Evolutionary conservation across 2,329 filamentous ascomycete species (phyloP), one percentile per base, ranked within the genome.

Genomic region (Colletotrichum liaoningense): DNA sequence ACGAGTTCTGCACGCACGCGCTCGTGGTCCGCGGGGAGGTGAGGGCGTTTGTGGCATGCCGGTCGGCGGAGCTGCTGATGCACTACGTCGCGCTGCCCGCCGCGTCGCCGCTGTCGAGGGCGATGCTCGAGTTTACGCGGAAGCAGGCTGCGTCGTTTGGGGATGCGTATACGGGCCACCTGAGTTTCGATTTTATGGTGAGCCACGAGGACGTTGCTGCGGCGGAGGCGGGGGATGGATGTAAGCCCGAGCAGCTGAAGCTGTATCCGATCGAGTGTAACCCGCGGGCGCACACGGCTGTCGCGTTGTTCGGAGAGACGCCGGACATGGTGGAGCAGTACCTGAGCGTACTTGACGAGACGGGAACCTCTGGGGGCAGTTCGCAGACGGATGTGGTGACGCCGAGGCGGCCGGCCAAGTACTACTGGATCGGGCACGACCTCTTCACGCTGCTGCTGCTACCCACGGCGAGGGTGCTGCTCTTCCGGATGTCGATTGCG

Each of bases 181-280:
- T 95, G 38, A 92, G 89, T 22, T 92, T 95, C 67, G 91, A 94
- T 79, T 92, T 95, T 74, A 83, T 95, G 75, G 88, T 93, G 2
- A 86, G 90, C 60, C 83, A 87, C 62, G 79, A 83, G 52, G 75
- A 69, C 33, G 78, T 74, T 55, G 80, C 77, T 52, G 81, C 57
- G 80, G 82, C n/a, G 76, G 81, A 57, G 80, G 82, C n/a, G 76
- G 33, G 33, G 33, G 85, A 75, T 33, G 76, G 0, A 64, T 74
- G 4, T 67, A 68, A 5, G 33, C 70, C 67, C 26, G 70, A 65
- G 26, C 42, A 73, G 42, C n/a, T 70, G 11, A n/a, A 11, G 4
- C 79, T 94, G 1, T 92, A 90, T 75, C 91, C 92, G 0, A 94
- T 94, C 69, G 92, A 94, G 78, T 94, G 92, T 78, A 94, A 94